A percentile compares a stretch with the other conserved stretches of the same genome.
Conservation (phyloP, 441 rosid species). For the Metrosideros polymorpha region DNA sequence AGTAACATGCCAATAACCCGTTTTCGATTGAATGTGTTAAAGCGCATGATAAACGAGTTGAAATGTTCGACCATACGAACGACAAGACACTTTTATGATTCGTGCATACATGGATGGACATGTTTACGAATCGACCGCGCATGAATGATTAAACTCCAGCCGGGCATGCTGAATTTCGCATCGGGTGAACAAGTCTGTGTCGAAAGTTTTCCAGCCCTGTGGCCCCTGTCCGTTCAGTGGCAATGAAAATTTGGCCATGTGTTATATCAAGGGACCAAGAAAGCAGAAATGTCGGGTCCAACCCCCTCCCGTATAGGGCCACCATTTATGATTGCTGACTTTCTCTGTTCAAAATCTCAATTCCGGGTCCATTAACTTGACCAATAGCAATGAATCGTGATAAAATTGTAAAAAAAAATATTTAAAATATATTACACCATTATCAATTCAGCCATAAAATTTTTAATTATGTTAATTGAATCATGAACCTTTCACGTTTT, state of each 20-base stretch:
- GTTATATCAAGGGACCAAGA: not conserved
- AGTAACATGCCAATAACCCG: not conserved
- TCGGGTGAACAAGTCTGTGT: fast-evolving
- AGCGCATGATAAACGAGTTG: not conserved
- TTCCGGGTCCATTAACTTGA: too few species aligned
- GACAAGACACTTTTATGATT: not conserved
- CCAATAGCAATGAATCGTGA: too few species aligned
- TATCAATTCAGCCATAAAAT: too few species aligned
- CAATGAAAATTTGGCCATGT: not conserved
- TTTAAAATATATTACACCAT: too few species aligned
- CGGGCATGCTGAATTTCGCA: fast-evolving
- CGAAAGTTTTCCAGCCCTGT: not conserved
- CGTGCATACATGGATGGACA: not conserved
- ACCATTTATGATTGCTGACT: too few species aligned
- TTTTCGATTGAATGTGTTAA: not conserved
- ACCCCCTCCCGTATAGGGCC: not conserved
- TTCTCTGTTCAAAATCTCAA: not conserved
- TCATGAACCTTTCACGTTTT: too few species aligned
- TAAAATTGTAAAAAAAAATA: too few species aligned
- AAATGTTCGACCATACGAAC: not conserved
- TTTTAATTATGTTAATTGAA: too few species aligned
- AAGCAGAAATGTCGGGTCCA: not conserved
- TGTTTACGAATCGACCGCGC: not conserved
- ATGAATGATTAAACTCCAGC: not conserved
- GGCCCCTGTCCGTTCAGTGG: not conserved